Conservation (phyloP, 2,329 filamentous ascomycete genomes). For the Onygenales sp. region DNA sequence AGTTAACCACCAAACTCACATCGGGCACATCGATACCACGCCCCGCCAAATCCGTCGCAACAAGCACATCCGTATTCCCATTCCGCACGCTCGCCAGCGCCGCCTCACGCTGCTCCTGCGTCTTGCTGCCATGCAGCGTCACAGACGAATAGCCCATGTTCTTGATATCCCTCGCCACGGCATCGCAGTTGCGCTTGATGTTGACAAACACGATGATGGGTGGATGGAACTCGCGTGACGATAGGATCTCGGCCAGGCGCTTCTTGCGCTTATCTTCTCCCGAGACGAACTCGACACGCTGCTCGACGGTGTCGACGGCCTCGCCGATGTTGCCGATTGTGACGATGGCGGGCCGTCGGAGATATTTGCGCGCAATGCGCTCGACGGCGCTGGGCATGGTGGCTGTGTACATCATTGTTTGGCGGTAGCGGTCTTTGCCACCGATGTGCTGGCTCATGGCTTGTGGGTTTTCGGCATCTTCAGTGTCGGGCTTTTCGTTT, state of each 20-base stretch:
- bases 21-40: constrained; percentile 97
- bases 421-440: constrained; percentile 70
- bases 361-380: constrained; percentile 92
- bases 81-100: constrained; percentile 76
- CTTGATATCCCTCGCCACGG: constrained; percentile 87
- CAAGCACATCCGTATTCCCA: constrained; percentile 74
- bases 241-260: constrained; percentile 81
- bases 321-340: constrained; percentile 92
- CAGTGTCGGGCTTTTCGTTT: constrained; percentile 92
- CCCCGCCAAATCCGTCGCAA: constrained; percentile 90
- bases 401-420: constrained; percentile 99
- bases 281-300: constrained; percentile 82
- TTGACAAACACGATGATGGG: constrained; percentile 99
- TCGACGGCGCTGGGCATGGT: constrained; percentile 93
- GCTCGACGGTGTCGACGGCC: constrained; percentile 95
- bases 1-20: constrained; percentile 90
- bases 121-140: constrained; percentile 90
- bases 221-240: constrained; percentile 66
- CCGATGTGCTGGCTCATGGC: constrained; percentile 77
- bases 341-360: constrained; percentile 83
- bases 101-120: constrained; percentile 93
- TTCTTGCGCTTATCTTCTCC: constrained; percentile 97
- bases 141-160: constrained; percentile 84
- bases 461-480: constrained; percentile 75
- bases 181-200: constrained; percentile 98